Percentiles rank a stretch among this genome's conserved stretches.
Evolutionary conservation across 139 green algal genomes (phyloP).

Genomic region (Auxenochlorella pyrenoidosa): DNA sequence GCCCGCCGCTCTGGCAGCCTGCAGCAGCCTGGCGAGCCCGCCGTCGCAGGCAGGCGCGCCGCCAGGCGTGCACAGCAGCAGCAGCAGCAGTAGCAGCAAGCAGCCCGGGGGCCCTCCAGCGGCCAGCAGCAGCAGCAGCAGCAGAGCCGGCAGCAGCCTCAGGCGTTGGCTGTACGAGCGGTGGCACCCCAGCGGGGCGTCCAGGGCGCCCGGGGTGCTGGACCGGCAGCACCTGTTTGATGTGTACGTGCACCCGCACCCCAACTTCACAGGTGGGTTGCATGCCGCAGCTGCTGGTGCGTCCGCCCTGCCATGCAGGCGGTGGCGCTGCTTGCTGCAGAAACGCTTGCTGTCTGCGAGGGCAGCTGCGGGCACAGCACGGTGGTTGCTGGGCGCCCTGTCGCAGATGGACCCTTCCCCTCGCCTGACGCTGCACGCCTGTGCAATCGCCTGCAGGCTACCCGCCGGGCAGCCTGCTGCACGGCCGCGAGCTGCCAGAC

Average conservation of each 20-base stretch:
- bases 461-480: constrained; percentile 7
- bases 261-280: constrained; percentile 16
- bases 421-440: too few species aligned
- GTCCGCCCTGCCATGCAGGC: not conserved
- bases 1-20: constrained; percentile 1
- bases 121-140: not conserved
- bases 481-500: not conserved
- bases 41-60: not conserved
- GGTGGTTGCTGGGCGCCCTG: not conserved
- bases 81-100: not conserved
- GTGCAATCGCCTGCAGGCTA: not conserved
- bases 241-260: constrained; percentile 38
- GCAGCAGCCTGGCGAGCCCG: constrained; percentile 12
- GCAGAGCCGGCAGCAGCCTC: not conserved
- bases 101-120: not conserved
- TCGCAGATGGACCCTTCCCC: too few species aligned
- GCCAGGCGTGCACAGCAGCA: not conserved
- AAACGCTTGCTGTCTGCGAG: not conserved
- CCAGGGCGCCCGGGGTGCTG: not conserved
- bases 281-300: not conserved
- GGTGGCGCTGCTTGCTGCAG: not conserved
- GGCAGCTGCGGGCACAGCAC: not conserved
- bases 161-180: not conserved
- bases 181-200: not conserved
- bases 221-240: constrained; percentile 38